Evolutionary conservation across 2,329 filamentous ascomycete genomes (phyloP).

Genomic region (Cordyceps cicadae): DNA sequence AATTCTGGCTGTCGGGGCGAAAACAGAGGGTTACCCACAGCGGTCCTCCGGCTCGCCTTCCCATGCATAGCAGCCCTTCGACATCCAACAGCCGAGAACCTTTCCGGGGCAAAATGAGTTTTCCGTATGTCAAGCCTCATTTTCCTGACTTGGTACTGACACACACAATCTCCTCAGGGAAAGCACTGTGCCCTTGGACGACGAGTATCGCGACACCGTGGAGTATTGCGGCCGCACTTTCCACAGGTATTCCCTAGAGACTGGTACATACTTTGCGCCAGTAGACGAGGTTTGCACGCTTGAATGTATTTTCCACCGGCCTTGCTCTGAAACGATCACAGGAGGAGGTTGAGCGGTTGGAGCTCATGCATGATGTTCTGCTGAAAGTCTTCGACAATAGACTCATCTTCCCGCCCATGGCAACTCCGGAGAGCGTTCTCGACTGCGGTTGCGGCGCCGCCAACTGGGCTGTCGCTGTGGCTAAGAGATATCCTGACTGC

Average conservation of each 20-base stretch:
- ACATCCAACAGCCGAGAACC: neutral
- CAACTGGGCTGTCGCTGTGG: conserved; percentile 62
- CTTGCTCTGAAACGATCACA: conserved; percentile 24
- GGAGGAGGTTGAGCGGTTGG: conserved; percentile 61
- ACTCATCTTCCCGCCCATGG: conserved; percentile 61
- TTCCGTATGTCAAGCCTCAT: neutral
- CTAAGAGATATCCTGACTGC: conserved; percentile 53
- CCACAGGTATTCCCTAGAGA: conserved; percentile 58
- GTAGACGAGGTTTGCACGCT: conserved; percentile 55
- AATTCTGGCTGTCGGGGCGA: neutral
- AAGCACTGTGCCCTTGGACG: conserved; percentile 47
- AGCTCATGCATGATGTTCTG: conserved; percentile 55
- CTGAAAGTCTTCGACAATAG: conserved; percentile 56
- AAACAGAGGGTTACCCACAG: neutral
- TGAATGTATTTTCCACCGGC: conserved; percentile 12
- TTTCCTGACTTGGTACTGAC: neutral
- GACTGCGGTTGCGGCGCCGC: conserved; percentile 68
- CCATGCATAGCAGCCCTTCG: neutral
- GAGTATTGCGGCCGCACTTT: conserved; percentile 55
- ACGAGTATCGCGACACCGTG: conserved; percentile 49
- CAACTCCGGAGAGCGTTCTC: conserved; percentile 49
- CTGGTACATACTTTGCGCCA: conserved; percentile 58
- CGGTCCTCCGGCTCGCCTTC: neutral
- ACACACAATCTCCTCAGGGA: conserved; percentile 27
- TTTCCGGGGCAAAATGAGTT: neutral